These are phyloP conservation scores for Corinectria fuckeliana DNA, from an alignment of 2,329 filamentous ascomycete species.

Conservation along the genomic window DNA sequence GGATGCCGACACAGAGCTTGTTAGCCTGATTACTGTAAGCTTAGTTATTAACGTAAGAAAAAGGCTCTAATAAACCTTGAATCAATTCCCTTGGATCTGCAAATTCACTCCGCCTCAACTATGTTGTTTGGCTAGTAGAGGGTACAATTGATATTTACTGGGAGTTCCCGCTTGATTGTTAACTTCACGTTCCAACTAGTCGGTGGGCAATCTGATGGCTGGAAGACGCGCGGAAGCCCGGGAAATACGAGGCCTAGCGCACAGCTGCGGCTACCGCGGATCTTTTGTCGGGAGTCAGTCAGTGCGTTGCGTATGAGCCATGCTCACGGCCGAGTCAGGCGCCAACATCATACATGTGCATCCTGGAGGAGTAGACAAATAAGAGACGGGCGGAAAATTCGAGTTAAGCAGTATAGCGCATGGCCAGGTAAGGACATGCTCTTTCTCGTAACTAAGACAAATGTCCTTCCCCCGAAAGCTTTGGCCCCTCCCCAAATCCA, in stretches of 20 bases:
- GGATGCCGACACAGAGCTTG: too few relatives aligned
- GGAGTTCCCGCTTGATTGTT: not conserved
- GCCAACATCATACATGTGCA: not conserved
- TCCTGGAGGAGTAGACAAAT: not conserved
- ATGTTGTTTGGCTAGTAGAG: not conserved
- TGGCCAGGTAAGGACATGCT: constrained; percentile 1
- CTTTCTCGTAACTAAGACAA: constrained; percentile 2
- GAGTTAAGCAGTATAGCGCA: constrained; percentile 1
- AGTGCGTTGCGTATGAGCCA: not conserved
- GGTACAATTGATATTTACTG: not conserved
- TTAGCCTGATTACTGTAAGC: too few relatives aligned
- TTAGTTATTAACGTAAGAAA: too few relatives aligned
- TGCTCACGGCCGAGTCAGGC: not conserved
- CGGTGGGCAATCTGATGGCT: not conserved
- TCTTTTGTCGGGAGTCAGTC: not conserved
- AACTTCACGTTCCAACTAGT: not conserved
- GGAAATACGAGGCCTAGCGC: not conserved
- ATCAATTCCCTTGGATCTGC: too few relatives aligned
- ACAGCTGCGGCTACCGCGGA: not conserved
- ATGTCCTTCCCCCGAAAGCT: constrained; percentile 10
- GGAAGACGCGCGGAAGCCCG: not conserved
- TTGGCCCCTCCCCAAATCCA: constrained; percentile 20
- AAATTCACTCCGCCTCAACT: too few relatives aligned
- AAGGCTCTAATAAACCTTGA: too few relatives aligned
- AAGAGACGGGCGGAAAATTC: not conserved